These are phyloP conservation scores for Fusarium vanettenii DNA, from an alignment of 2,329 filamentous ascomycete species.

Conservation along the genomic window DNA sequence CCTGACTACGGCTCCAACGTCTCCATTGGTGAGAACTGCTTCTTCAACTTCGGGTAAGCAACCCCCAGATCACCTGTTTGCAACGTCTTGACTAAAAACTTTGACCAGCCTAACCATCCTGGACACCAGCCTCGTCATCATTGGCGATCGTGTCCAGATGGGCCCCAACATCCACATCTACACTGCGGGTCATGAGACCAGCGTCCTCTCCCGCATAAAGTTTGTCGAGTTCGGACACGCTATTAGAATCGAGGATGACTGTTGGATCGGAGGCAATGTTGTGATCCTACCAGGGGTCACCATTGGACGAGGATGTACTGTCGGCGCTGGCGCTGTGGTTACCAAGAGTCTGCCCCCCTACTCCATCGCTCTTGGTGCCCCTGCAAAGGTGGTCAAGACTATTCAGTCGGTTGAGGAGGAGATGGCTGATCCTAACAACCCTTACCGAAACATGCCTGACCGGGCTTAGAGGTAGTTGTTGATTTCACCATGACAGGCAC, in stretches of 20 bases:
- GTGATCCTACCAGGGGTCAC: conserved; percentile 64
- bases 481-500: not conserved
- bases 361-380: conserved; percentile 60
- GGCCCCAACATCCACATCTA: conserved; percentile 79
- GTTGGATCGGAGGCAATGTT: conserved; percentile 65
- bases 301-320: conserved; percentile 63
- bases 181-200: conserved; percentile 77
- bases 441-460: conserved; percentile 42
- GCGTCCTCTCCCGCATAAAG: conserved; percentile 62
- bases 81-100: fast-evolving
- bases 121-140: conserved; percentile 77
- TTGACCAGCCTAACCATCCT: conserved; percentile 67
- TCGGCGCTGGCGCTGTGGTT: conserved; percentile 63
- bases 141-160: conserved; percentile 77
- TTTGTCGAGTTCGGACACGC: conserved; percentile 59
- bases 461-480: conserved; percentile 24
- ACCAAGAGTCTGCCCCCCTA: conserved; percentile 62
- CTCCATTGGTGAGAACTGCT: conserved; percentile 70
- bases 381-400: conserved; percentile 61
- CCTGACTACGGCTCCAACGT: conserved; percentile 77
- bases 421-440: conserved; percentile 40
- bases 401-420: conserved; percentile 53
- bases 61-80: too few relatives aligned
- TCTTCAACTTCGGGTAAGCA: conserved; percentile 62
- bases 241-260: conserved; percentile 63